These are phyloP conservation scores for Microdochium trichocladiopsis DNA, from an alignment of 2,329 filamentous ascomycete genomes.

Conservation along the genomic window DNA sequence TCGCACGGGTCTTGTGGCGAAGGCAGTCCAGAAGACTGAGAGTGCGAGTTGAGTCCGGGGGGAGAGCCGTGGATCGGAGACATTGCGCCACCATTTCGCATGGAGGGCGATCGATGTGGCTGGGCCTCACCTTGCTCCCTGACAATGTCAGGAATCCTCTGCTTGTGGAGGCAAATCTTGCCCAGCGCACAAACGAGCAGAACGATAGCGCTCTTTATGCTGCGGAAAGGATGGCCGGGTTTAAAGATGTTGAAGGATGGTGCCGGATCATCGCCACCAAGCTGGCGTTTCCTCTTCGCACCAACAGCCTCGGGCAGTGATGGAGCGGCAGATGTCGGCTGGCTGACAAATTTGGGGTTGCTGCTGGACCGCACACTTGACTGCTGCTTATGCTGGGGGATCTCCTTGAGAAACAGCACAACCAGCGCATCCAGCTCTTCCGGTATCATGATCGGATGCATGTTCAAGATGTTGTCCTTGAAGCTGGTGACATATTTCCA, in stretches of 20 bases:
- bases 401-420: constrained; percentile 42
- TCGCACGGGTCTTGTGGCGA: constrained; percentile 49
- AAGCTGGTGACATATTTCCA: constrained; percentile 49
- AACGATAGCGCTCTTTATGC: constrained; percentile 74
- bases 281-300: constrained; percentile 50
- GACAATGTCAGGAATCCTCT: constrained; percentile 51
- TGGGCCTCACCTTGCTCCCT: constrained; percentile 33
- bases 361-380: constrained; percentile 9
- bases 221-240: constrained; percentile 49
- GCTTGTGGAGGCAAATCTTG: constrained; percentile 61
- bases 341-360: constrained; percentile 22
- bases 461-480: constrained; percentile 54
- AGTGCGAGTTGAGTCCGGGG: constrained; percentile 34
- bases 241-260: constrained; percentile 25
- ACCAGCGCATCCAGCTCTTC: constrained; percentile 45
- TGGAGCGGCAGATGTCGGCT: constrained; percentile 13
- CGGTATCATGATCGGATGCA: constrained; percentile 57
- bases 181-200: constrained; percentile 80
- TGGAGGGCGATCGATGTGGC: constrained; percentile 27
- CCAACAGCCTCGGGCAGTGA: constrained; percentile 18
- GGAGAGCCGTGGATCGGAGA: constrained; percentile 52
- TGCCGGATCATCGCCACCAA: constrained; percentile 22
- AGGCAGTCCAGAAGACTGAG: constrained; percentile 41
- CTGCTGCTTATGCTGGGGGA: constrained; percentile 13
- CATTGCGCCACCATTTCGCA: constrained; percentile 42